Conservation (phyloP, 495 filamentous ascomycete genomes). For the Achaetomiella virescens region DNA sequence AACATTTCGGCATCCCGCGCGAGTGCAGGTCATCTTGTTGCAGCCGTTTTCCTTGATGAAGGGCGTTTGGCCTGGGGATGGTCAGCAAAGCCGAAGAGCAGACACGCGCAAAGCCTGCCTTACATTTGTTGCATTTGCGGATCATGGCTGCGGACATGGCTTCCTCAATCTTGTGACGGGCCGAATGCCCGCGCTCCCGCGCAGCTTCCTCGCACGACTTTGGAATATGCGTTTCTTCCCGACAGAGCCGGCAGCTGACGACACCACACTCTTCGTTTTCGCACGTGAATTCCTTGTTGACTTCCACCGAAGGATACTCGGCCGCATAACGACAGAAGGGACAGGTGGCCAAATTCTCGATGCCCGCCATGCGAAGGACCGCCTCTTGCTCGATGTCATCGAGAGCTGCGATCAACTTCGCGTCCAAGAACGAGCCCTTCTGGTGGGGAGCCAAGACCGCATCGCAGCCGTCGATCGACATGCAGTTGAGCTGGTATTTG, state of each 20-base stretch:
- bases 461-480: constrained; percentile 45
- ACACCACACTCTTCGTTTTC: constrained; percentile 56
- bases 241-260: constrained; percentile 70
- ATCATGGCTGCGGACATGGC: constrained; percentile 77
- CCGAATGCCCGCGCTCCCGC: constrained; percentile 50
- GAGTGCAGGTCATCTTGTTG: constrained; percentile 73
- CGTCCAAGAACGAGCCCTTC: constrained; percentile 51
- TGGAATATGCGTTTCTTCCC: constrained; percentile 66
- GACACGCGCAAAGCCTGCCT: constrained; percentile 8
- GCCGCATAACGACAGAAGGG: constrained; percentile 81
- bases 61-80: constrained; percentile 42
- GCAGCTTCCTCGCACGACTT: constrained; percentile 62
- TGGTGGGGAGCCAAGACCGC: constrained; percentile 41
- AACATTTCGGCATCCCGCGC: constrained; percentile 45
- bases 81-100: constrained; percentile 18
- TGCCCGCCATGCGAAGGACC: constrained; percentile 55
- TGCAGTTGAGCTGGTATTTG: constrained; percentile 53
- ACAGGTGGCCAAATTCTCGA: constrained; percentile 62
- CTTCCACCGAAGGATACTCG: constrained; percentile 59
- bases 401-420: constrained; percentile 49
- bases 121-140: constrained; percentile 64
- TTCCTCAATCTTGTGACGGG: constrained; percentile 68
- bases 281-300: constrained; percentile 71
- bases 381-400: constrained; percentile 65
- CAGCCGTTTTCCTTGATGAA: constrained; percentile 76